phyloP scores from a whole-genome alignment of 768 basidiomycete genomes.

The Leccinellum albellum region DNA sequence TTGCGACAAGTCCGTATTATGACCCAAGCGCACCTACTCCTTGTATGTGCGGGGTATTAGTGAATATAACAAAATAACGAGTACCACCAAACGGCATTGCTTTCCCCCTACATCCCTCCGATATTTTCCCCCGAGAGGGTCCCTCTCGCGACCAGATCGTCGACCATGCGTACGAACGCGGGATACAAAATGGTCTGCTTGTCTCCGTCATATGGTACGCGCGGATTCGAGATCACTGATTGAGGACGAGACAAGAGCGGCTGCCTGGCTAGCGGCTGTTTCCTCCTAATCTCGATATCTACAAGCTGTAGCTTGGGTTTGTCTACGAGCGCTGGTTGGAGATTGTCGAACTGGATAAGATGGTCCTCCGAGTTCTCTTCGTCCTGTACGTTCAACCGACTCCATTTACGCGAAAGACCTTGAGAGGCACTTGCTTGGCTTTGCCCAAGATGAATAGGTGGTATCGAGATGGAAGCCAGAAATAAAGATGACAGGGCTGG shows the following conservation, averaged over 20 bases:
- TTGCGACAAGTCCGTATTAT: background rate
- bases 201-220: conserved; percentile 3
- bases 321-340: conserved; percentile 1
- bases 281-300: conserved; percentile 15
- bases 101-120: background rate
- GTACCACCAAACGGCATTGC: background rate
- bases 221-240: conserved; percentile 14
- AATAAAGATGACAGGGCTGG: background rate
- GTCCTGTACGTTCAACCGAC: conserved; percentile 24
- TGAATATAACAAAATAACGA: background rate
- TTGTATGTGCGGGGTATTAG: background rate
- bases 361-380: conserved; percentile 10
- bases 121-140: conserved; percentile 3
- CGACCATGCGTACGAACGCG: conserved; percentile 23
- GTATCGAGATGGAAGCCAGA: conserved; percentile 8
- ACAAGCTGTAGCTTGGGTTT: background rate
- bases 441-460: conserved; percentile 2
- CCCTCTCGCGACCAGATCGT: conserved; percentile 17
- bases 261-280: background rate
- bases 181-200: conserved; percentile 21
- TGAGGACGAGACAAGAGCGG: conserved; percentile 24
- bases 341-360: conserved; percentile 21
- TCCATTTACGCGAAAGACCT: conserved; percentile 31
- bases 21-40: background rate
- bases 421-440: conserved; percentile 14